These are phyloP conservation scores for Botryotinia globosa DNA, from an alignment of 2,329 filamentous ascomycete genomes.

Conservation along the genomic window DNA sequence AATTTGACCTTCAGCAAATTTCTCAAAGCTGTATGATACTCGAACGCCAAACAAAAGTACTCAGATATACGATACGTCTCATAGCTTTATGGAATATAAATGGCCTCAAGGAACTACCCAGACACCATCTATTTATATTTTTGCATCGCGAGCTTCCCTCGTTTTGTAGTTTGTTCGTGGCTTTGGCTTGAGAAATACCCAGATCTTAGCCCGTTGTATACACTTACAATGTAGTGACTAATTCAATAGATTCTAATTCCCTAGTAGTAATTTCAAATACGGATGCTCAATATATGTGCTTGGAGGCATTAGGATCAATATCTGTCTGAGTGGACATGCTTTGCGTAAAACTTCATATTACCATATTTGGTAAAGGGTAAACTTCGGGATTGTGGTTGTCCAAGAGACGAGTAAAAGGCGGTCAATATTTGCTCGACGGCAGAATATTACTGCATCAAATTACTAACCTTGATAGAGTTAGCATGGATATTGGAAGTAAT, in stretches of 20 bases:
- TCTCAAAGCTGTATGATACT: neutral
- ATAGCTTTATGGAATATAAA: neutral
- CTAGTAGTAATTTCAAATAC: neutral
- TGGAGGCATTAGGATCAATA: neutral
- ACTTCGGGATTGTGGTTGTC: slow-evolving; percentile 6
- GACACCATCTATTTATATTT: neutral
- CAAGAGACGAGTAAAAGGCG: neutral
- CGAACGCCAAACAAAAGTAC: neutral
- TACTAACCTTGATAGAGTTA: slow-evolving; percentile 1
- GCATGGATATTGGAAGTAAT: neutral
- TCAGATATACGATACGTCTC: neutral
- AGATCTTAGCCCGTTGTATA: neutral
- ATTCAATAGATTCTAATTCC: neutral
- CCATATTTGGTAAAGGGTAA: slow-evolving; percentile 5
- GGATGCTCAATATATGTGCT: neutral
- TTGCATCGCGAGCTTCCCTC: neutral
- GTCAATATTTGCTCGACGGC: neutral
- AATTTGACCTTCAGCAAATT: neutral
- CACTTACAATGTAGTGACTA: neutral
- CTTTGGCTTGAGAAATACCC: neutral
- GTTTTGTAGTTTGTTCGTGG: neutral
- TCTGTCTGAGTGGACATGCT: neutral
- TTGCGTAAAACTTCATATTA: slow-evolving; percentile 3
- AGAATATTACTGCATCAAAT: neutral
- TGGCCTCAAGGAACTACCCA: neutral